A percentile compares a stretch with the other conserved stretches of the same genome.
These are phyloP conservation scores for Cladosporium cucumerinum DNA, from an alignment of 2,329 filamentous ascomycete species.

Conservation along the genomic window DNA sequence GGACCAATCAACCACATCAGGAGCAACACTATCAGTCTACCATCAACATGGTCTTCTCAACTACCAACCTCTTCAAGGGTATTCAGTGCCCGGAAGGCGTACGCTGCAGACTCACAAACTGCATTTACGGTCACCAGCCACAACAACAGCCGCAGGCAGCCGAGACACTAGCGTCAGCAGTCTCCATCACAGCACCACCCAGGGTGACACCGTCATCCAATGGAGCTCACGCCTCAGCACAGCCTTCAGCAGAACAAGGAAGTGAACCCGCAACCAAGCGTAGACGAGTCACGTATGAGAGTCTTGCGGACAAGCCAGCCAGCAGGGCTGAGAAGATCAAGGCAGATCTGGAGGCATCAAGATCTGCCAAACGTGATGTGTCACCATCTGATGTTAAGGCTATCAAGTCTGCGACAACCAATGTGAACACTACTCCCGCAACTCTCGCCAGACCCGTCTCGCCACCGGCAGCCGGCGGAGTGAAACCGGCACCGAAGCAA, in stretches of 20 bases:
- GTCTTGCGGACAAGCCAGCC: conserved; percentile 27
- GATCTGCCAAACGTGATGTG: conserved; percentile 6
- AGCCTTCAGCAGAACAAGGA: background rate
- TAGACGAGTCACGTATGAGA: conserved; percentile 31
- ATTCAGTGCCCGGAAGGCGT: conserved; percentile 52
- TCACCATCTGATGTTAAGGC: background rate
- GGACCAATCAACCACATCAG: background rate
- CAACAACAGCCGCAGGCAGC: background rate
- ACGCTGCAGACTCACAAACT: conserved; percentile 52
- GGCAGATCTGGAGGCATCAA: conserved; percentile 16
- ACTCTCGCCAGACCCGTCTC: conserved; percentile 25
- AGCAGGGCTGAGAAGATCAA: conserved; percentile 29
- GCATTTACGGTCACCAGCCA: conserved; percentile 56
- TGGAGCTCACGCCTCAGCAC: background rate
- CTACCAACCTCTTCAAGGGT: conserved; percentile 53
- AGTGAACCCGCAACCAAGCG: conserved; percentile 28
- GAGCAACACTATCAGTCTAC: background rate
- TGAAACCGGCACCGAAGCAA: conserved; percentile 4
- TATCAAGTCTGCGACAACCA: background rate
- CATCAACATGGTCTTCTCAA: conserved; percentile 49
- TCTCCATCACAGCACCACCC: background rate
- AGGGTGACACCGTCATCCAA: background rate
- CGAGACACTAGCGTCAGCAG: background rate
- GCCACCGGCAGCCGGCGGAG: conserved; percentile 17
- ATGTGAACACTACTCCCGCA: conserved; percentile 11